phyloP scores from a whole-genome alignment of 116 monocot genomes.

The Posidonia oceanica region DNA sequence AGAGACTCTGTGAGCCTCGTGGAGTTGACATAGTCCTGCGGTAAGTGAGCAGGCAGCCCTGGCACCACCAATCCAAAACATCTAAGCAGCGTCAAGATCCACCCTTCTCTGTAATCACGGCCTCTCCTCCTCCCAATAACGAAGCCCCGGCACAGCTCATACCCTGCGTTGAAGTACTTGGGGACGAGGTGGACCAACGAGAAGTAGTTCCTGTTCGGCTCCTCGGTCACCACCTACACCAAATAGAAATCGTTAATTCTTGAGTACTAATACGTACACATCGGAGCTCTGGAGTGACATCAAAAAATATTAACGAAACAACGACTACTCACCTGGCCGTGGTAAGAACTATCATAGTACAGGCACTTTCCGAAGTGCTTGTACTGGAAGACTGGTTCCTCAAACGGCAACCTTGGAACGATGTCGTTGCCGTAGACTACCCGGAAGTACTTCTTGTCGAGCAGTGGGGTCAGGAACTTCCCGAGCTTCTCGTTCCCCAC shows the following conservation, averaged over 20 bases:
- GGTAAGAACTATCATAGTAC: conserved; percentile 50
- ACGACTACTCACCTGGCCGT: conserved; percentile 20
- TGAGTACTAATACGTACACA: too few relatives aligned
- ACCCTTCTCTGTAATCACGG: conserved; percentile 50
- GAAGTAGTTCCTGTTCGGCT: conserved; percentile 96
- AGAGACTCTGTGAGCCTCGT: conserved; percentile 31
- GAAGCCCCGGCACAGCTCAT: conserved; percentile 63
- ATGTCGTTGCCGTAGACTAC: conserved; percentile 66
- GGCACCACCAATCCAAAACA: conserved; percentile 45
- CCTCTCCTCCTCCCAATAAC: conserved; percentile 49
- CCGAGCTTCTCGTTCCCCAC: conserved; percentile 57
- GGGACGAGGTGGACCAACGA: conserved; percentile 25
- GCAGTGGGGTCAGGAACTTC: conserved; percentile 16
- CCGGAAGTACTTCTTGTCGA: conserved; percentile 36
- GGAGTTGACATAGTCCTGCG: conserved; percentile 77
- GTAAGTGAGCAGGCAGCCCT: conserved; percentile 55
- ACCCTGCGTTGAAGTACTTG: conserved; percentile 42
- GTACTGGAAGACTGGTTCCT: conserved; percentile 45
- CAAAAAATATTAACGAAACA: background rate
- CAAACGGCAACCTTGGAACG: conserved; percentile 65
- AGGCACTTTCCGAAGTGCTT: conserved; percentile 56
- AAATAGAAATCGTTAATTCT: background rate
- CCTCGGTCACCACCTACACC: conserved; percentile 44
- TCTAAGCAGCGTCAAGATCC: conserved; percentile 29
- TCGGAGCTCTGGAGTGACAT: too few relatives aligned